A percentile compares a stretch with the other conserved stretches of the same genome.
Conservation (phyloP, 192 early-diverging fungal genomes). For the Backusella morwellensis region DNA sequence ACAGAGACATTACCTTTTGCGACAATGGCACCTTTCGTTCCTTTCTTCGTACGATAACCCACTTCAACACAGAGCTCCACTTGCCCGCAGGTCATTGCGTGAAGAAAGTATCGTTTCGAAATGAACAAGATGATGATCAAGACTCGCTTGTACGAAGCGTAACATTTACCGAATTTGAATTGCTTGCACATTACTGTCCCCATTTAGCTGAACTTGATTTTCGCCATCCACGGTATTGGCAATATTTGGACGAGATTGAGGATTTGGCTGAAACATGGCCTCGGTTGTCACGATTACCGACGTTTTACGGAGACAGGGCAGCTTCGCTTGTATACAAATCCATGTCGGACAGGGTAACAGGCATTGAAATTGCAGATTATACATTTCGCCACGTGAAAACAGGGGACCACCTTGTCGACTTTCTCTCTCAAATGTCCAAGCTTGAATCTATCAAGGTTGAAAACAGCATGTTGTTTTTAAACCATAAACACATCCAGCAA, state of each 20-base stretch:
- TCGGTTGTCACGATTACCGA: not conserved
- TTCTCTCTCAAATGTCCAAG: not conserved
- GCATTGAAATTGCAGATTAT: not conserved
- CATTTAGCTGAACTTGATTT: slow-evolving; percentile 4
- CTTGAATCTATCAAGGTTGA: not conserved
- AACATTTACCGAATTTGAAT: slow-evolving; percentile 8
- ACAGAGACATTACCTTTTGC: not conserved
- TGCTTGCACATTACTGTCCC: not conserved
- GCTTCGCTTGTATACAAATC: not conserved
- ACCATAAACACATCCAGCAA: not conserved
- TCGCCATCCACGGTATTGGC: not conserved
- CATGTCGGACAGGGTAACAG: not conserved
- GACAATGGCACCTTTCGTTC: not conserved
- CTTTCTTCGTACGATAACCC: slow-evolving; percentile 1
- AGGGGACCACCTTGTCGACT: not conserved
- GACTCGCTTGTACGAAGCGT: not conserved
- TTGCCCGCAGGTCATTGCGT: not conserved
- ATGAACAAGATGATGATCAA: not conserved
- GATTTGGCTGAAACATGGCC: not conserved
- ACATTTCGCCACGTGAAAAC: slow-evolving; percentile 1
- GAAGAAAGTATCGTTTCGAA: not conserved
- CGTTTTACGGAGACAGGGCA: not conserved
- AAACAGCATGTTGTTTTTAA: not conserved
- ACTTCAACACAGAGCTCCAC: not conserved
- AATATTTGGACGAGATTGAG: not conserved